Base-by-base conservation (phyloP, 176 grass and related monocot species). In the Zizania latifolia region DNA sequence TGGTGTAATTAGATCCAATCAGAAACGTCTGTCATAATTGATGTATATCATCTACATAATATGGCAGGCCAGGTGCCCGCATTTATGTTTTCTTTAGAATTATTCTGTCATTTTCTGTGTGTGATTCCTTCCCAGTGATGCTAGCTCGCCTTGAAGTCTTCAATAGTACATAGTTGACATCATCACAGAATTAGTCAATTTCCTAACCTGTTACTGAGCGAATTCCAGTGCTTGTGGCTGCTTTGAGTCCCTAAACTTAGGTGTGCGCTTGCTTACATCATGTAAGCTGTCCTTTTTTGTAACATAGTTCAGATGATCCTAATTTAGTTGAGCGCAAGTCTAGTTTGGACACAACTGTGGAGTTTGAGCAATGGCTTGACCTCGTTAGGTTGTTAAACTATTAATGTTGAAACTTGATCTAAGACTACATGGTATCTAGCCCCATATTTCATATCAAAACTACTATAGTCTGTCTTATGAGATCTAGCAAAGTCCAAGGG, bases 61-160 rank as follows among this genome's bases (percentile, higher is more conserved):
- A 10, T 40, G 23, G 19, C 19, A 62, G 10, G 62, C 41, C 64
- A 75, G 70, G 39, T 59, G 32, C 13, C 9, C 14, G 5, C 31
- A 70, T 61, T 83, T 65, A 45, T 69, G 54, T 69, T 75, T 38
- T 75, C 6, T 68, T 32, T 35, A 4, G 39, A 40, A 16, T 29
- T n/a, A 30, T 73, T 62, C 21, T 28, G 15, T 26, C 43, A n/a
- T 46, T 40, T 85, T 45, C 4, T 54, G 32, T 81, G 12, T 6
- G 31, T 80, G 45, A 10, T 58, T 53, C 15, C 65, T 62, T 79
- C 46, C 21, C 33, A 74, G 54, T 70, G 70, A 32, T 40, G 62
- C 8, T 64, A 72, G 22, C 26, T n/a, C n/a, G n/a, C n/a, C n/a
- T 53, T 57, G 50, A 62, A 67, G 10, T 33, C 34, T 37, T 74